Conservation (phyloP, 768 basidiomycete species). For the Tricholoma terreum region DNA sequence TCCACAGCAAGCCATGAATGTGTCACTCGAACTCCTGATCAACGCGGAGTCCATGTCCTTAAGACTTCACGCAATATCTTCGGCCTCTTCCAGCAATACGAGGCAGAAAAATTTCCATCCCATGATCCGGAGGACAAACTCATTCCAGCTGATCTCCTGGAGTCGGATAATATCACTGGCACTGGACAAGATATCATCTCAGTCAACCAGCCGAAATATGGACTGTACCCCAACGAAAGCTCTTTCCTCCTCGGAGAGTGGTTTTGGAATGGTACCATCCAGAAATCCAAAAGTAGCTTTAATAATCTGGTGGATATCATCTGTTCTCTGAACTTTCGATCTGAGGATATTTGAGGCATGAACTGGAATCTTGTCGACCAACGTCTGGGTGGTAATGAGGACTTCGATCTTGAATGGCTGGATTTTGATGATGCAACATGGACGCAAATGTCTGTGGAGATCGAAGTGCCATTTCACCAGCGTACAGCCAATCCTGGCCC, state of each 20-base stretch:
- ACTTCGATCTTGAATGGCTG: not conserved
- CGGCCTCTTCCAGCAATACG: not conserved
- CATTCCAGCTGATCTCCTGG: not conserved
- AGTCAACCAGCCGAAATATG: no score
- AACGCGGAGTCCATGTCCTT: no score
- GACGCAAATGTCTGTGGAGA: no score
- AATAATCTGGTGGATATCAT: conserved; percentile 7
- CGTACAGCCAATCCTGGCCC: no score
- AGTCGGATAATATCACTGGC: not conserved
- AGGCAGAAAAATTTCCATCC: not conserved
- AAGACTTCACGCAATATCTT: no score
- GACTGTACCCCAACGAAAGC: conserved; percentile 7
- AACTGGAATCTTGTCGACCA: conserved; percentile 7
- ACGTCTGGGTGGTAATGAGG: not conserved
- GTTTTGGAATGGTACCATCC: conserved; percentile 1
- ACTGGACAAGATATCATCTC: not conserved
- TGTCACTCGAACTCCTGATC: no score
- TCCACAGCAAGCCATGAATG: no score
- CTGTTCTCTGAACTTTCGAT: not conserved
- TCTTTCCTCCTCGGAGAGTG: conserved; percentile 5
- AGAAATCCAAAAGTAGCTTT: conserved; percentile 7
- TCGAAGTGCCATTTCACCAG: no score
- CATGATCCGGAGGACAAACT: not conserved
- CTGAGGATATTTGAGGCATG: conserved; percentile 6
- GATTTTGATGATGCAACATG: conserved; percentile 10